Base-by-base conservation (phyloP, 306 rosid genomes). In the peach (Prunus persica) region DNA sequence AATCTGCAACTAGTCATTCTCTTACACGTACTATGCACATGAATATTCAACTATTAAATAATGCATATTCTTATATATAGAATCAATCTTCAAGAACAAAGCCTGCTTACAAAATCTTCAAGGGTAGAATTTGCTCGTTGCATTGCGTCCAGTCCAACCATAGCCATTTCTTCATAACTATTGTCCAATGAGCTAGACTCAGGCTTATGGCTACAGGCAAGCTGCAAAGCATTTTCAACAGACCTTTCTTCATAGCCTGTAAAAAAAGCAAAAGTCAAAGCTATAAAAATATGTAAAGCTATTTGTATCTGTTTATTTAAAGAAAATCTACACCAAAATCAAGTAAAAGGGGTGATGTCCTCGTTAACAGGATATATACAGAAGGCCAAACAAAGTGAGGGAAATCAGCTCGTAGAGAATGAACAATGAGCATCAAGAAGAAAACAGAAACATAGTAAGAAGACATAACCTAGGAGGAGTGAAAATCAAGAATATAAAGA, bases 61-160 rank as follows among this genome's bases (percentile, higher is more conserved):
- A 2, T 32, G 19, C 68, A 18, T 30, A 63, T 19, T 15, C 22
- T 56, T 16, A 50, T 6, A 27, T 19, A 46, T 55, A 41, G 18
- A 73, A 55, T 70, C 60, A 45, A 32, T 47, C 52, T 73, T 51
- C 63, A 71, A 75, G 67, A 79, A 30, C 49, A 15, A 69, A 46
- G 80, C 43, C 50, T 61, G 60, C 97, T 94, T 84, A 94, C 97
- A 85, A 94, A 94, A 86, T 94, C 98, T 80, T 89, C 98, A 74
- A 94, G 93, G 22, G 98, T 90, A 61, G 97, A 94, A 86, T 92
- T 94, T 65, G 96, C 95, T 66, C 84, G 90, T 79, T 84, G 85
- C 97, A 92, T 90, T 79, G 96, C 88, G 73, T 88, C 97, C 85
- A 94, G 71, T 50, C 85, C 87, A 57, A 94, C 81, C 90, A 77